Conservation (phyloP, 768 basidiomycete genomes). For the Melanogaster broomeanus region DNA sequence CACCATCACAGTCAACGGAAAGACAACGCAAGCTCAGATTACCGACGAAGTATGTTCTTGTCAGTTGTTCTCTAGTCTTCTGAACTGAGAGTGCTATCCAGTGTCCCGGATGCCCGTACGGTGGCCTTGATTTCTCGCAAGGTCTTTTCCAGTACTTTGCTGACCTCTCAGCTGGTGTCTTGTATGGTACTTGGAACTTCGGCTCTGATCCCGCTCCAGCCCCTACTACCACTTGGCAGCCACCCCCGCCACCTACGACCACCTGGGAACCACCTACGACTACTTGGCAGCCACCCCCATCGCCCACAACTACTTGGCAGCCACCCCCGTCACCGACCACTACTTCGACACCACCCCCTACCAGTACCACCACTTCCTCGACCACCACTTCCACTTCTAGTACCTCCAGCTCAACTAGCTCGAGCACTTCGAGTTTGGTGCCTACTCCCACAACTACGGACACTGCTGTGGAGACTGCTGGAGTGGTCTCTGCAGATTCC, state of each 20-base stretch:
- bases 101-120: slow-evolving; percentile 68
- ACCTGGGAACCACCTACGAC: slow-evolving; percentile 16
- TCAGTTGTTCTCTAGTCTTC: background rate
- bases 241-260: slow-evolving; percentile 22
- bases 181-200: slow-evolving; percentile 62
- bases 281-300: slow-evolving; percentile 14
- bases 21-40: slow-evolving; percentile 56
- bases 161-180: slow-evolving; percentile 46
- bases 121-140: slow-evolving; percentile 67
- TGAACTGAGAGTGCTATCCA: slow-evolving; percentile 23
- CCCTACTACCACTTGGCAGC: slow-evolving; percentile 15
- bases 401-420: slow-evolving; percentile 3
- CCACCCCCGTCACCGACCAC: slow-evolving; percentile 27
- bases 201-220: slow-evolving; percentile 25
- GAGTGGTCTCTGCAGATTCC: slow-evolving; percentile 11
- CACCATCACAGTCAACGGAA: slow-evolving; percentile 61
- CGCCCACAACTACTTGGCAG: slow-evolving; percentile 22
- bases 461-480: slow-evolving; percentile 10
- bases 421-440: slow-evolving; percentile 23
- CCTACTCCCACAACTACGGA: slow-evolving; percentile 22
- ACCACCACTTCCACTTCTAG: slow-evolving; percentile 2
- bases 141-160: slow-evolving; percentile 69
- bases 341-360: slow-evolving; percentile 6
- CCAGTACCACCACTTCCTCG: slow-evolving; percentile 16
- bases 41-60: slow-evolving; percentile 51